These are phyloP conservation scores for Ormosia emarginata DNA, from an alignment of 306 rosid species.

Conservation along the genomic window DNA sequence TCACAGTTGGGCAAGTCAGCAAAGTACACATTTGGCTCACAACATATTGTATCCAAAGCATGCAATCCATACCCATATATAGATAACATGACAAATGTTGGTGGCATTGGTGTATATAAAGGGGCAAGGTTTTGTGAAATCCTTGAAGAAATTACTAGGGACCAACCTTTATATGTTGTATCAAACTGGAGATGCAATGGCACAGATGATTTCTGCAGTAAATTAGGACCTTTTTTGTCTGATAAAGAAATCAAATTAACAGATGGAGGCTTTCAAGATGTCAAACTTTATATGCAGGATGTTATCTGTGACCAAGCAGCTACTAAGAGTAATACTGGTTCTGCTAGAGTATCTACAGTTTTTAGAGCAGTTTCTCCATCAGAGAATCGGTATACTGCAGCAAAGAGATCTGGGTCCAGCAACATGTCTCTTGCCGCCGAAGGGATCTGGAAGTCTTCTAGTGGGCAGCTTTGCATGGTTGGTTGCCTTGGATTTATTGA, in stretches of 20 bases:
- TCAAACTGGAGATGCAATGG: constrained; percentile 85
- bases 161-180: constrained; percentile 60
- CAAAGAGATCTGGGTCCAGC: constrained; percentile 65
- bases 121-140: constrained; percentile 62
- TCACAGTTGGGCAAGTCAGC: constrained; percentile 67
- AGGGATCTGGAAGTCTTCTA: constrained; percentile 87
- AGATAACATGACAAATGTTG: constrained; percentile 35
- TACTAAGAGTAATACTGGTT: constrained; percentile 27
- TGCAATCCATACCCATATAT: constrained; percentile 74
- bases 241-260: constrained; percentile 62
- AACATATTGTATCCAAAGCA: constrained; percentile 58
- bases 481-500: constrained; percentile 70
- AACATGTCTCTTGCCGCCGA: constrained; percentile 76
- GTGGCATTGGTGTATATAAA: constrained; percentile 45
- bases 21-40: constrained; percentile 47
- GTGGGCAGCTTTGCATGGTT: constrained; percentile 95
- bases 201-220: constrained; percentile 68
- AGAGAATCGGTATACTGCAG: constrained; percentile 59
- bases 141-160: constrained; percentile 61
- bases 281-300: constrained; percentile 67
- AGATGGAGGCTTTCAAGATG: constrained; percentile 75
- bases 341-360: constrained; percentile 69
- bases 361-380: constrained; percentile 78
- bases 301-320: constrained; percentile 54
- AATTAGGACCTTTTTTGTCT: constrained; percentile 68